A percentile compares a stretch with the other conserved stretches of the same genome.
phyloP scores from a whole-genome alignment of 2,329 filamentous ascomycete species.

The Gremmenia infestans region DNA sequence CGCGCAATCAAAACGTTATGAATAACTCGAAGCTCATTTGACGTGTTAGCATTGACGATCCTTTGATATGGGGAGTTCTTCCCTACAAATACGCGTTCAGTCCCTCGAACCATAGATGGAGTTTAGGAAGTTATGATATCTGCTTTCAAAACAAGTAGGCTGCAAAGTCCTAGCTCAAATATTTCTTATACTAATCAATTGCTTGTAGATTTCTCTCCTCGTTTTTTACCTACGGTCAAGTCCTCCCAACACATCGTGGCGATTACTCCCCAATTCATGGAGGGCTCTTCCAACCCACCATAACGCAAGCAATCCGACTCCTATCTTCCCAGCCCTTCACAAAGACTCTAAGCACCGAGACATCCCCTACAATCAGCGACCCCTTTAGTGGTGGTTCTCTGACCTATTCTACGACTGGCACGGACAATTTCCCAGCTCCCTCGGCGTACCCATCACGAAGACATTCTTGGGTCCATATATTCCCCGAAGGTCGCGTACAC shows the following conservation, averaged over 20 bases:
- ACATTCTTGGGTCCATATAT: slow-evolving; percentile 87
- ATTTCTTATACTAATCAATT: background rate
- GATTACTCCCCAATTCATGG: slow-evolving; percentile 68
- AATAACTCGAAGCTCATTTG: background rate
- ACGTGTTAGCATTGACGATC: slow-evolving; percentile 74
- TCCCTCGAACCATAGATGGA: slow-evolving; percentile 76
- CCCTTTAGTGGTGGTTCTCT: slow-evolving; percentile 46
- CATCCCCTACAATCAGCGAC: slow-evolving; percentile 36
- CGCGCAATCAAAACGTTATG: background rate
- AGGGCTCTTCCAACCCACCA: slow-evolving; percentile 84
- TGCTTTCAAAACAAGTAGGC: slow-evolving; percentile 81
- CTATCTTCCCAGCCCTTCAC: slow-evolving; percentile 58
- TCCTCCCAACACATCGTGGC: slow-evolving; percentile 79
- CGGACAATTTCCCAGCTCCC: slow-evolving; percentile 64
- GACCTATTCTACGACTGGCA: slow-evolving; percentile 61
- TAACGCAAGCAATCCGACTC: slow-evolving; percentile 79
- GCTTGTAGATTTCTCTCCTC: slow-evolving; percentile 55
- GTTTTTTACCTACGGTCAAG: slow-evolving; percentile 88
- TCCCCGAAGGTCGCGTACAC: slow-evolving; percentile 92
- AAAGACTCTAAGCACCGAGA: slow-evolving; percentile 15
- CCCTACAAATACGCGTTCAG: slow-evolving; percentile 69
- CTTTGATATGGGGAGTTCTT: slow-evolving; percentile 85
- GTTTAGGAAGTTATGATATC: slow-evolving; percentile 88
- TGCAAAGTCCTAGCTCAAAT: background rate
- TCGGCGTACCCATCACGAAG: slow-evolving; percentile 65